These are phyloP conservation scores for Colletotrichum orbiculare DNA, from an alignment of 2,329 filamentous ascomycete genomes.

Conservation along the genomic window DNA sequence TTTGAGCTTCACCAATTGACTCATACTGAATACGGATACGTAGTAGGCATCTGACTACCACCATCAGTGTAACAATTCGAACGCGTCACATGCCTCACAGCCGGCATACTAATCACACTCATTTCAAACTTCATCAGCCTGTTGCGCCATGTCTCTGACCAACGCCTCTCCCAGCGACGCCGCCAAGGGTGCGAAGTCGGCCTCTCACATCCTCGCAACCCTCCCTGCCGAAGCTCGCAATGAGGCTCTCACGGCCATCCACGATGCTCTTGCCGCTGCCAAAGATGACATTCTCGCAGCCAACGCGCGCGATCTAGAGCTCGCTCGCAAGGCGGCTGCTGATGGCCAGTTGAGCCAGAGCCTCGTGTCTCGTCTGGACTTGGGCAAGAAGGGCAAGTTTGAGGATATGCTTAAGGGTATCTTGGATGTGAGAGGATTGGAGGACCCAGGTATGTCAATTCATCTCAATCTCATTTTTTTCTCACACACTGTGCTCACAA, in stretches of 20 bases:
- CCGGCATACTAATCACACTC: neutral
- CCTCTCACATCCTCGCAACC: slow-evolving; percentile 85
- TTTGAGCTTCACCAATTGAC: slow-evolving; percentile 29
- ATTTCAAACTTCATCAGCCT: slow-evolving; percentile 2
- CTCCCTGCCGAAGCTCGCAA: slow-evolving; percentile 83
- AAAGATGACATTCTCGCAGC: slow-evolving; percentile 84
- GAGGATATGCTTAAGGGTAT: slow-evolving; percentile 98
- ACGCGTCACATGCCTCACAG: neutral
- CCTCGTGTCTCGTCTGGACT: slow-evolving; percentile 87
- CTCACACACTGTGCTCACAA: neutral
- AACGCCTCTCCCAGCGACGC: slow-evolving; percentile 83
- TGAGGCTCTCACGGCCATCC: slow-evolving; percentile 84
- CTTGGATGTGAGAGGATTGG: slow-evolving; percentile 83
- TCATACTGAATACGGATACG: slow-evolving; percentile 7
- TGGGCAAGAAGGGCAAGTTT: slow-evolving; percentile 89
- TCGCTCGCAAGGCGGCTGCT: slow-evolving; percentile 78
- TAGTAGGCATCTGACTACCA: slow-evolving; percentile 12
- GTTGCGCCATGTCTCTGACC: slow-evolving; percentile 83
- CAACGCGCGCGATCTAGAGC: slow-evolving; percentile 84
- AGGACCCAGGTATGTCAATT: slow-evolving; percentile 79
- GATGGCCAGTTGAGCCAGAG: slow-evolving; percentile 83
- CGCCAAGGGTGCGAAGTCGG: slow-evolving; percentile 80
- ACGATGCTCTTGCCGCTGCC: slow-evolving; percentile 76
- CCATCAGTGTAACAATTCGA: neutral
- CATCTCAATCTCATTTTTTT: neutral